These are phyloP conservation scores for Xylaria arbuscula DNA, from an alignment of 2,329 filamentous ascomycete genomes.

Conservation along the genomic window DNA sequence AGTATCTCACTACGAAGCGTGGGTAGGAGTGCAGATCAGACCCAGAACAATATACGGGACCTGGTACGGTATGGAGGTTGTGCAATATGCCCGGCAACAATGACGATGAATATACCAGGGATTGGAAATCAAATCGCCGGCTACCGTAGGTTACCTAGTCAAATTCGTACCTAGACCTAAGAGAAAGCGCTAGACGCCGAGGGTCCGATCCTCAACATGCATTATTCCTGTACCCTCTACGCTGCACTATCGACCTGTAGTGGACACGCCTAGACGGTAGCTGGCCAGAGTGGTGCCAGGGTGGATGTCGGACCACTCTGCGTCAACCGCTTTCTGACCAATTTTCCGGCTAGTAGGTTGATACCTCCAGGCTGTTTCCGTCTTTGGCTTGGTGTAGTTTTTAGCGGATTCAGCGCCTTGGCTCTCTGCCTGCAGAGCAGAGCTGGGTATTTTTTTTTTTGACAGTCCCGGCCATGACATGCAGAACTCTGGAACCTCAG, in stretches of 20 bases:
- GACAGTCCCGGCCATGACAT: too few species aligned
- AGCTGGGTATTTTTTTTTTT: slow-evolving; percentile 1
- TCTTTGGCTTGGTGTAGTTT: background rate
- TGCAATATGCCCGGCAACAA: slow-evolving; percentile 6
- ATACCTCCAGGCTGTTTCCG: background rate
- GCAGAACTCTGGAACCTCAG: slow-evolving; percentile 21
- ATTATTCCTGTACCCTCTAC: slow-evolving; percentile 5
- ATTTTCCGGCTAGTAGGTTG: slow-evolving; percentile 1
- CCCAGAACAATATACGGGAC: background rate
- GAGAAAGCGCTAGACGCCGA: background rate
- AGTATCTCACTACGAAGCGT: background rate
- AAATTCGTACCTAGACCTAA: background rate
- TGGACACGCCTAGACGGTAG: background rate
- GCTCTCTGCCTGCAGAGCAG: slow-evolving; percentile 25
- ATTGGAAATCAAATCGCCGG: slow-evolving; percentile 17
- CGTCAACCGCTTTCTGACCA: slow-evolving; percentile 18
- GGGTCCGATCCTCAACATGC: slow-evolving; percentile 3
- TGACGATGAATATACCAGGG: background rate
- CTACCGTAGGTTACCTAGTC: background rate
- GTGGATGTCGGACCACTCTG: slow-evolving; percentile 4
- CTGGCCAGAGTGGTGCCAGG: background rate
- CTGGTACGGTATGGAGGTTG: slow-evolving; percentile 1
- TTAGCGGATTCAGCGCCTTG: slow-evolving; percentile 20
- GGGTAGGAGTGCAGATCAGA: slow-evolving; percentile 14
- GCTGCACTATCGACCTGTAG: background rate